Evolutionary conservation across 768 basidiomycete genomes (phyloP), one percentile per base, ranked within the genome.

Genomic region (Rhodotorula paludigena): DNA sequence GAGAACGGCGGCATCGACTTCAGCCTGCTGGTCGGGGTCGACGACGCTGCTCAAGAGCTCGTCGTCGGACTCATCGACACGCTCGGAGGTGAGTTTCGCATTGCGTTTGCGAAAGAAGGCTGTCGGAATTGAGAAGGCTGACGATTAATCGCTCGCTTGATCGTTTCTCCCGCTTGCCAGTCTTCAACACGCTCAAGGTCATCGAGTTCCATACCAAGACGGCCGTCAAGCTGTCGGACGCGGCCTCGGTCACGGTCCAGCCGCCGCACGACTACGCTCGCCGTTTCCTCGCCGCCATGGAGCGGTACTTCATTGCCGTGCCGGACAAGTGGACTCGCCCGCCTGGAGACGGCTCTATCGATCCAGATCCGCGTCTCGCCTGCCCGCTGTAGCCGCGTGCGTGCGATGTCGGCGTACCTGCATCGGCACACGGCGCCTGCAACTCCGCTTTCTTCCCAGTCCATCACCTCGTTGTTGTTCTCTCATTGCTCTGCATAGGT

Each of bases 1-100:
- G 89, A 92, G 69, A 86, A 93, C 67, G 92, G 93, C 77, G 92
- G 94, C 57, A 92, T 92, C 89, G 94, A 98, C 78, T 98, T 97
- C 77, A 92, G 90, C 1, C 79, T 98, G 25, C 88, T 97, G 36
- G 90, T 92, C 57, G 94, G 92, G 20, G 89, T 97, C 23, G 92
- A 96, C 77, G 68, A 67, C 20, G 8, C 51, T 0, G 35, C 33
- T 21, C n/a, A 32, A 7, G 60, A 49, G 25, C 65, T 71, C 23
- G 62, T 64, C 30, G 65, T 71, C 39, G 70, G 70, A 1, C 32
- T 71, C 10, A 71, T 71, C 58, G 70, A 71, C 53, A 60, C 58
- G 2, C 47, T 63, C 14, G 66, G 57, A 3, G 54, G 62, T 63
- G 35, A 8, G 60, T 30, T 9, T 7, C 18, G n/a, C n/a, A n/a